Conservation (phyloP, 768 basidiomycete genomes). For the Boletus insuetus region DNA sequence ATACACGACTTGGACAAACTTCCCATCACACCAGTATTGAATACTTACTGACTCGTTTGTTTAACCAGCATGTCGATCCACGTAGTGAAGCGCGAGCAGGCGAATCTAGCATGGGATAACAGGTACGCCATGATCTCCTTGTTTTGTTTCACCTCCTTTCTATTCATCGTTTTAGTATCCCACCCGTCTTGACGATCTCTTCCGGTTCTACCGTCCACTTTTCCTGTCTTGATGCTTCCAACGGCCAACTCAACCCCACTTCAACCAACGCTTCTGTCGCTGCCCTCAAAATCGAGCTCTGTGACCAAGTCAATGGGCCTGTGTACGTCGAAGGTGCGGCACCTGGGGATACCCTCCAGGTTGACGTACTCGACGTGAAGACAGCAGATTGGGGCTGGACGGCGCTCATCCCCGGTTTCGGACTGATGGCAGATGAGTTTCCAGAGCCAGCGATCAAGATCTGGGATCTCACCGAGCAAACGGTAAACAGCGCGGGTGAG, state of each 20-base stretch:
- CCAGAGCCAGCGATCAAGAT: slow-evolving; percentile 50
- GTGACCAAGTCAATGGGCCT: slow-evolving; percentile 62
- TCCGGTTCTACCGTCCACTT: slow-evolving; percentile 57
- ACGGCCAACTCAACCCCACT: slow-evolving; percentile 50
- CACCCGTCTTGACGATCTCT: slow-evolving; percentile 45
- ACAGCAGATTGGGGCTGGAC: slow-evolving; percentile 66
- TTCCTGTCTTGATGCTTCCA: slow-evolving; percentile 63
- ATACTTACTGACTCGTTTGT: no score
- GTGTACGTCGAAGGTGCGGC: slow-evolving; percentile 49
- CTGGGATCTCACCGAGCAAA: slow-evolving; percentile 42
- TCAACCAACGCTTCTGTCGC: slow-evolving; percentile 38
- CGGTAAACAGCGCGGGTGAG: slow-evolving; percentile 19
- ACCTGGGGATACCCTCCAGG: slow-evolving; percentile 57
- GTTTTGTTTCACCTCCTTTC: background rate
- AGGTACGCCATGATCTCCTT: slow-evolving; percentile 36
- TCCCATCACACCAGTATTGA: no score
- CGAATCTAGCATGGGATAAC: slow-evolving; percentile 60
- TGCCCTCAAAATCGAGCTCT: slow-evolving; percentile 43
- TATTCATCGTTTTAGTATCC: slow-evolving; percentile 37
- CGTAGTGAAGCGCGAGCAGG: slow-evolving; percentile 48
- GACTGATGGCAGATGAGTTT: slow-evolving; percentile 55
- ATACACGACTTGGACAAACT: no score
- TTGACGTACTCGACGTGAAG: slow-evolving; percentile 53
- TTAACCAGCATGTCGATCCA: slow-evolving; percentile 45
- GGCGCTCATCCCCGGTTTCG: slow-evolving; percentile 56